phyloP scores from a whole-genome alignment of 805 yeast genomes.

The Spathaspora hagerdaliae region DNA sequence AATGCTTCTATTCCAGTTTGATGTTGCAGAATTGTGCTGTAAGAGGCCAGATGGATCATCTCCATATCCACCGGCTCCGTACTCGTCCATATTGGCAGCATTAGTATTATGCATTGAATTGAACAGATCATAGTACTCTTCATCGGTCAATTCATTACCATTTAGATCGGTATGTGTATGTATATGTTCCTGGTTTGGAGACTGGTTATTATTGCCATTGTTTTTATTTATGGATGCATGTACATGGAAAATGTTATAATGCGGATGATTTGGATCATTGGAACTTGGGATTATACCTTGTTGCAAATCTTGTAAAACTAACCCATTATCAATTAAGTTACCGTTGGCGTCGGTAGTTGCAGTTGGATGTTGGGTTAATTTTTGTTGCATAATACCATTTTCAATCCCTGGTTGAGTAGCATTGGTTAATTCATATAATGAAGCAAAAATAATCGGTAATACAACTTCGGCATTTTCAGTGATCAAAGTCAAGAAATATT shows the following conservation, averaged over 20 bases:
- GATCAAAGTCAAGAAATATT: conserved; percentile 83
- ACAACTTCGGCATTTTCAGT: conserved; percentile 92
- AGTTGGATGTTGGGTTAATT: conserved; percentile 33
- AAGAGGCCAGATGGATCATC: conserved; percentile 29
- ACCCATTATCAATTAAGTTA: conserved; percentile 34
- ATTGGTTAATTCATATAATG: conserved; percentile 78
- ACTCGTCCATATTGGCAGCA: conserved; percentile 9
- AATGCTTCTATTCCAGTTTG: conserved; percentile 92
- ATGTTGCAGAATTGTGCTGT: conserved; percentile 43
- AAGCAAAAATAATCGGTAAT: conserved; percentile 85
- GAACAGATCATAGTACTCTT: conserved; percentile 41
- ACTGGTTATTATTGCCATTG: conserved; percentile 2
- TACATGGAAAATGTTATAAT: conserved; percentile 12
- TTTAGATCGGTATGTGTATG: conserved; percentile 13
- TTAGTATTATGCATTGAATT: conserved; percentile 22
- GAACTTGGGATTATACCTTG: conserved; percentile 20
- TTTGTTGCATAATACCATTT: conserved; percentile 37
- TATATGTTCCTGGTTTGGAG: conserved; percentile 6
- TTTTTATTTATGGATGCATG: conserved; percentile 13
- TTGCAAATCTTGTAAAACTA: conserved; percentile 24
- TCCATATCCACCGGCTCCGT: conserved; percentile 20
- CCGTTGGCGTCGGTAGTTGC: conserved; percentile 41
- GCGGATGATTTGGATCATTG: conserved; percentile 22
- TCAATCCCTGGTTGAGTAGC: conserved; percentile 42
- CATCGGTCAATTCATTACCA: conserved; percentile 37